phyloP scores from a whole-genome alignment of 1,284 basidiomycete genomes.

The Pseudozyma tsukubaensis region DNA sequence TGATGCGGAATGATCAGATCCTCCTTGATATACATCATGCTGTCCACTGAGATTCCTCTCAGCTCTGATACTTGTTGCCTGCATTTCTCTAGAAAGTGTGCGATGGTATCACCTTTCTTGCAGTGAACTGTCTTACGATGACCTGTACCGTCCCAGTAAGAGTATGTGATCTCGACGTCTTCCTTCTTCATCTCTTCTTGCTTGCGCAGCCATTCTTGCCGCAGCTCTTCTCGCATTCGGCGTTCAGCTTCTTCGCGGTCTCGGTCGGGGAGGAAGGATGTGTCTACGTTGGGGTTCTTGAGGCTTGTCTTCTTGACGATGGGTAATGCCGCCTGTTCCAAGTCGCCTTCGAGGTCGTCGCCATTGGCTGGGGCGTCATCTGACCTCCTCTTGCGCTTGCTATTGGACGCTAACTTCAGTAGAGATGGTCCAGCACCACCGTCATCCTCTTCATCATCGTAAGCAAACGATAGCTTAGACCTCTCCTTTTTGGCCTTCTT shows the following conservation, averaged over 20 bases:
- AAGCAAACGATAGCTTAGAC: conserved; percentile 87
- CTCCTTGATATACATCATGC: conserved; percentile 94
- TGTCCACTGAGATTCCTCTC: conserved; percentile 88
- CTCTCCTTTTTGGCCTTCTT: conserved; percentile 88
- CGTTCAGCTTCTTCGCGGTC: conserved; percentile 93
- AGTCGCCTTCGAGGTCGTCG: conserved; percentile 7
- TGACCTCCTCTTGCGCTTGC: conserved; percentile 54
- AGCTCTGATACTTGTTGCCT: conserved; percentile 92
- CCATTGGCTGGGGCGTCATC: conserved; percentile 11
- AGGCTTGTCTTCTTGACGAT: conserved; percentile 74
- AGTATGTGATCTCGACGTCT: conserved; percentile 91
- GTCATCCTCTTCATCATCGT: conserved; percentile 60
- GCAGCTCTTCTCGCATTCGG: conserved; percentile 84
- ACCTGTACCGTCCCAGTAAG: conserved; percentile 98
- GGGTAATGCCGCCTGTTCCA: conserved; percentile 1
- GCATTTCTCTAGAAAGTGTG: conserved; percentile 89
- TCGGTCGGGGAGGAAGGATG: conserved; percentile 96
- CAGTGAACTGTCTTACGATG: conserved; percentile 94
- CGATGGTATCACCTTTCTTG: conserved; percentile 96
- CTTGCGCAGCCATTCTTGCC: conserved; percentile 87
- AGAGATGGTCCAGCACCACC: conserved; percentile 8
- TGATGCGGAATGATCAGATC: conserved; percentile 75
- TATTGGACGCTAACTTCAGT: conserved; percentile 37
- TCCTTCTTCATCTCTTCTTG: conserved; percentile 90
- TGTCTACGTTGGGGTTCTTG: conserved; percentile 97